phyloP scores from a whole-genome alignment of 2,329 filamentous ascomycete genomes.

The Aspergillus ustus region DNA sequence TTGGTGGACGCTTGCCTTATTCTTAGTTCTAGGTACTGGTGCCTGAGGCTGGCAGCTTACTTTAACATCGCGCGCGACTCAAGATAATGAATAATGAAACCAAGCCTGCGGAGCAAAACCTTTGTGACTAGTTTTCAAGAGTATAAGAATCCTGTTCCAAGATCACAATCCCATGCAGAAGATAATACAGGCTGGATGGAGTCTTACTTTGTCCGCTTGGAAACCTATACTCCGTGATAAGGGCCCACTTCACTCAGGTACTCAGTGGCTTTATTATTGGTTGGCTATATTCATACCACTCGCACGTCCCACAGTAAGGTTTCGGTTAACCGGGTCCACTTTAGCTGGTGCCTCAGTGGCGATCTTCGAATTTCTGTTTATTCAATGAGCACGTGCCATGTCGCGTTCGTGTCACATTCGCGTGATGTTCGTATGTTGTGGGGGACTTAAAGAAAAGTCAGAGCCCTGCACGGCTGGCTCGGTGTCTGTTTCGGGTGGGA shows the following conservation, averaged over 20 bases:
- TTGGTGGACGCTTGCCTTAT: not conserved
- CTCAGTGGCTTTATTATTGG: too few relatives aligned
- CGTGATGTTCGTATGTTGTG: not conserved
- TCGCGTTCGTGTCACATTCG: not conserved
- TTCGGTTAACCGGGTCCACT: too few relatives aligned
- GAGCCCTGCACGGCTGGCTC: too few relatives aligned
- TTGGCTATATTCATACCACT: too few relatives aligned
- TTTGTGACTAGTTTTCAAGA: not conserved
- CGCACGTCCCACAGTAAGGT: too few relatives aligned
- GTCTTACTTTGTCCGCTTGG: too few relatives aligned
- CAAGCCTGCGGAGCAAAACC: not conserved
- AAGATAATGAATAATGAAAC: conserved; percentile 2
- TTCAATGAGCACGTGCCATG: too few relatives aligned
- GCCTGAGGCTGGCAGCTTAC: not conserved
- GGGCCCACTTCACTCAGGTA: not conserved
- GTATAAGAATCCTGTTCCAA: not conserved
- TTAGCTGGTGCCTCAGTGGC: not conserved
- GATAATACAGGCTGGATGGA: not conserved
- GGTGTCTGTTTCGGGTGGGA: not conserved
- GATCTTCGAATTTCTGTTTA: too few relatives aligned
- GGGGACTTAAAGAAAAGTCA: too few relatives aligned
- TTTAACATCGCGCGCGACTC: not conserved
- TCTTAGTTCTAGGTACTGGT: not conserved
- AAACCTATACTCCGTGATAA: too few relatives aligned
- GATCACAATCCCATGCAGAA: not conserved